phyloP scores from a whole-genome alignment of 2,329 filamentous ascomycete genomes.

The Cytospora leucostoma region DNA sequence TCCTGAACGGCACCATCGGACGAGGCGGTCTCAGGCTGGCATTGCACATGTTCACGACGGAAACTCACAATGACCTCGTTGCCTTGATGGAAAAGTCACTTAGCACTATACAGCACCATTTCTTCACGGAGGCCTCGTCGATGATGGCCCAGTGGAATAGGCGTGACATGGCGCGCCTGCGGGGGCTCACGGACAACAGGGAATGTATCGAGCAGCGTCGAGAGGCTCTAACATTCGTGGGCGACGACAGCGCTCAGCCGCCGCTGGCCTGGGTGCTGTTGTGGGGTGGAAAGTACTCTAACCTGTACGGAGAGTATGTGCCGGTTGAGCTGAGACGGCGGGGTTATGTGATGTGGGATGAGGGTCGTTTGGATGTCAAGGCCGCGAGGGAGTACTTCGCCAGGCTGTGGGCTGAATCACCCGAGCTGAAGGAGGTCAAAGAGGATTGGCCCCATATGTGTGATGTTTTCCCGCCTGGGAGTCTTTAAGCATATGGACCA shows the following conservation, averaged over 20 bases:
- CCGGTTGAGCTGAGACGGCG: slow-evolving; percentile 19
- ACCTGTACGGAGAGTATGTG: slow-evolving; percentile 27
- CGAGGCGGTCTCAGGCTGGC: slow-evolving; percentile 4
- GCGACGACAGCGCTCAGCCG: slow-evolving; percentile 13
- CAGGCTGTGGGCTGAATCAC: slow-evolving; percentile 16
- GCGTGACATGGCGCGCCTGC: too few species aligned
- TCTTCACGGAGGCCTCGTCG: slow-evolving; percentile 1
- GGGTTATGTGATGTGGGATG: slow-evolving; percentile 34
- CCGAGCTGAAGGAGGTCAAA: slow-evolving; percentile 4
- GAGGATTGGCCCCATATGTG: neutral
- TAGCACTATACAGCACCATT: neutral
- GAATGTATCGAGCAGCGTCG: slow-evolving; percentile 5
- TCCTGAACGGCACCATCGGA: slow-evolving; percentile 12
- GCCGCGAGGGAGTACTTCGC: slow-evolving; percentile 12
- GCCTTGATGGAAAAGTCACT: slow-evolving; percentile 33
- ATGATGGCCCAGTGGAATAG: slow-evolving; percentile 1
- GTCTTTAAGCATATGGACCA: neutral
- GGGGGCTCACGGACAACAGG: neutral
- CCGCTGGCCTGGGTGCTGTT: slow-evolving; percentile 29
- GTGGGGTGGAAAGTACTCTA: slow-evolving; percentile 27
- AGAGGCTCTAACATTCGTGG: slow-evolving; percentile 15
- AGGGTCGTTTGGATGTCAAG: slow-evolving; percentile 9
- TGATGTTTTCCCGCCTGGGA: neutral
- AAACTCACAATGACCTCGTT: slow-evolving; percentile 34
- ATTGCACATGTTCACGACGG: slow-evolving; percentile 15